Evolutionary conservation across 495 filamentous ascomycete species (phyloP), one percentile per base, ranked within the genome.

Genomic region (Pyronema domesticum): DNA sequence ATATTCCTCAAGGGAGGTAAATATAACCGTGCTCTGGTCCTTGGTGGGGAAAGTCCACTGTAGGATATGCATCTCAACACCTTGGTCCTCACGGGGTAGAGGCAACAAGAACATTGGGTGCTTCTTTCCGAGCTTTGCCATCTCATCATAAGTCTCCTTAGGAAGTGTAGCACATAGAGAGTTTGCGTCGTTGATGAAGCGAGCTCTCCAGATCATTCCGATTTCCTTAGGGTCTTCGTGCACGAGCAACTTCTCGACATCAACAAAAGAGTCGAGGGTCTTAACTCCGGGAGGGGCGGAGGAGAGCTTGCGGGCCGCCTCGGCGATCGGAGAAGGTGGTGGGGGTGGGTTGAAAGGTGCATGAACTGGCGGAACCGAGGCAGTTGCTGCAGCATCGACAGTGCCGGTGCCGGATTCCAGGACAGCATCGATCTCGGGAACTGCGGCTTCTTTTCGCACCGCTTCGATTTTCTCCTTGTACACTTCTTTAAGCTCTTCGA

Each of bases 41-140:
- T 73, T 74, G 10, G 79, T 77, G 11, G 66, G 68, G 62, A 81
- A 85, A 0, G 80, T 81, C 81, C 77, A 88, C 68, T 83, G 87
- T 65, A 80, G 73, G 67, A 79, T 93, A 69, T 80, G 91, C 63
- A 86, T 88, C 73, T 88, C 91, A 60, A 73, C 79, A 61, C 85
- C 87, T 68, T 73, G 69, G 37, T 65, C 69, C 59, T 69, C 72
- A 53, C 85, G 85, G 2, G 89, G 91, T 4, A 95, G 76, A 0
- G 91, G 91, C 0, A 96, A 77, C 54, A 96, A 80, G 72, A 96
- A 98, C 58, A 85, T 81, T 8, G 93, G 91, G 70, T 86, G 76
- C 23, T 72, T 68, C 51, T 77, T 76, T 10, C 86, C 91, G 1
- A 79, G 77, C 0, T 68, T 55, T 42, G 77, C 76, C 57, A 96